These are phyloP conservation scores for Laetiporus sulphureus DNA, from an alignment of 1,284 basidiomycete genomes.

Conservation along the genomic window DNA sequence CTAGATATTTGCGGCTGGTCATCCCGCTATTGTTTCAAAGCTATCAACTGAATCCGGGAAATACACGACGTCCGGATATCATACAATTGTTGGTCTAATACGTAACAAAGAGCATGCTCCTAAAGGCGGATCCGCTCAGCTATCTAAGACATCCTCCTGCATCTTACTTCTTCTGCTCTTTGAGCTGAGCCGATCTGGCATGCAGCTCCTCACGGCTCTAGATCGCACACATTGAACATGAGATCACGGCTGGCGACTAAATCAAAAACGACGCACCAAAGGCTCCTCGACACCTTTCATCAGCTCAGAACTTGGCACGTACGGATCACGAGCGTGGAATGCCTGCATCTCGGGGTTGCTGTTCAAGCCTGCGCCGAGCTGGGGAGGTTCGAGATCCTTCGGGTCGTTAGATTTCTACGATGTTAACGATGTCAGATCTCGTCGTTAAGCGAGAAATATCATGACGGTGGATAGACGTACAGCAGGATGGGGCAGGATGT, in stretches of 20 bases:
- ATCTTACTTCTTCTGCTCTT: slow-evolving; percentile 9
- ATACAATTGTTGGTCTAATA: too few species aligned
- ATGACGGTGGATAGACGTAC: slow-evolving; percentile 23
- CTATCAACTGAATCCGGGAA: too few species aligned
- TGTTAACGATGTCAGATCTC: too few species aligned
- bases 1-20: too few species aligned
- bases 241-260: too few species aligned
- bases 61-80: too few species aligned
- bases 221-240: too few species aligned
- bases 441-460: not conserved
- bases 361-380: slow-evolving; percentile 33
- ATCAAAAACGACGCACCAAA: slow-evolving; percentile 21
- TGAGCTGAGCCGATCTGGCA: slow-evolving; percentile 24
- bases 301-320: slow-evolving; percentile 29
- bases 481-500: slow-evolving; percentile 47
- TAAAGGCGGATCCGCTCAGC: too few species aligned
- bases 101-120: too few species aligned
- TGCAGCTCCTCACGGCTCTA: slow-evolving; percentile 27
- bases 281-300: slow-evolving; percentile 20
- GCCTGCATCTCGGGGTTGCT: slow-evolving; percentile 26
- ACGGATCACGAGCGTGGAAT: slow-evolving; percentile 37
- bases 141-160: too few species aligned
- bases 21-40: too few species aligned
- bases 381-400: slow-evolving; percentile 34
- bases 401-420: slow-evolving; percentile 46